These are phyloP conservation scores for Pseudogymnoascus sp. DNA, from an alignment of 2,329 filamentous ascomycete species.

Conservation along the genomic window DNA sequence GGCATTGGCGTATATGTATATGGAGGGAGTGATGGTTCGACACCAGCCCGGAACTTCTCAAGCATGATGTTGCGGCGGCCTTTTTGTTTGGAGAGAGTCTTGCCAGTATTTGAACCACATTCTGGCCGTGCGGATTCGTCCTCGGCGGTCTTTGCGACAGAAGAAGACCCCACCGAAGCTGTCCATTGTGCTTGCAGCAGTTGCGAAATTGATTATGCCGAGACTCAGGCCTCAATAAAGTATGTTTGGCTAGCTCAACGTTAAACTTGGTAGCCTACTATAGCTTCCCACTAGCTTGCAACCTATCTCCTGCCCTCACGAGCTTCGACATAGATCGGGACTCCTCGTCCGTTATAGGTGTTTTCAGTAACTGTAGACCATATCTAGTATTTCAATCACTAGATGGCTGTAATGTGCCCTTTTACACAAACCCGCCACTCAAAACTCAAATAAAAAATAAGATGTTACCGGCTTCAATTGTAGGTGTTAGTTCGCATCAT, in stretches of 20 bases:
- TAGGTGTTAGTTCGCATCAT: background rate
- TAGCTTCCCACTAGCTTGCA: background rate
- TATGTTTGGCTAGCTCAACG: background rate
- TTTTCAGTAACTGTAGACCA: background rate
- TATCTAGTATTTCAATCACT: background rate
- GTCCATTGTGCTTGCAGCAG: conserved; percentile 11
- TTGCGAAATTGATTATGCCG: conserved; percentile 1
- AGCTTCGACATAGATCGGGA: background rate
- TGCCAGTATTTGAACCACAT: conserved; percentile 8
- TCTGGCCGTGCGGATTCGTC: conserved; percentile 6
- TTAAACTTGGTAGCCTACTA: background rate
- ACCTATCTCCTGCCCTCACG: background rate
- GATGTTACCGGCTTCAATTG: too few species aligned
- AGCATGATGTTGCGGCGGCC: conserved; percentile 15
- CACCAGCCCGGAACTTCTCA: conserved; percentile 13
- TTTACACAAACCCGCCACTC: background rate
- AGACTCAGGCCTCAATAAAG: background rate
- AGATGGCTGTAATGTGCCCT: background rate
- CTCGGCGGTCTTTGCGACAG: background rate
- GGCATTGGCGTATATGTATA: conserved; percentile 13
- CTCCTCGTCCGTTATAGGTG: background rate
- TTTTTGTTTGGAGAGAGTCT: conserved; percentile 9
- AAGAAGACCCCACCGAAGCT: conserved; percentile 9
- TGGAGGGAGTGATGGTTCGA: conserved; percentile 12
- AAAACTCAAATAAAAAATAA: background rate